A percentile compares a stretch with the other conserved stretches of the same genome.
These are phyloP conservation scores for Nitzschia putrida DNA, from an alignment of 108 stramenopile species.

Conservation along the genomic window DNA sequence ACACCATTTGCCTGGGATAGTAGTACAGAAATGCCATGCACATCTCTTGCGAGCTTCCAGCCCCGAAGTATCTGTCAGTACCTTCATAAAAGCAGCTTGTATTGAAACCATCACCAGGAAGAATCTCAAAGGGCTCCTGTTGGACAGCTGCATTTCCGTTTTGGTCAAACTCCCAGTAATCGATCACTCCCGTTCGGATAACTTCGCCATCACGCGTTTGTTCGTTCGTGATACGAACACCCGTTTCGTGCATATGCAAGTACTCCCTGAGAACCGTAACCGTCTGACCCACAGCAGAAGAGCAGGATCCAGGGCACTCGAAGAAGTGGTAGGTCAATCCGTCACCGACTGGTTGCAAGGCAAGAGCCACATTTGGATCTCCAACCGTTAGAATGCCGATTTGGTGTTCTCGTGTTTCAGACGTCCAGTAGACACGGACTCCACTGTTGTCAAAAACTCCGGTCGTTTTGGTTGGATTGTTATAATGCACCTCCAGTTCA, in stretches of 20 bases:
- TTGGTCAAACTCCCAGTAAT: conserved; percentile 53
- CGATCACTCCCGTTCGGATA: conserved; percentile 30
- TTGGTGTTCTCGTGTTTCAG: conserved; percentile 25
- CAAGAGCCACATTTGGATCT: conserved; percentile 42
- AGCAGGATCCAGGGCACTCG: conserved; percentile 45
- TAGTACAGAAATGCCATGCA: conserved; percentile 56
- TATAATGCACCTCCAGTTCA: conserved; percentile 46
- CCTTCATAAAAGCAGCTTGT: conserved; percentile 50
- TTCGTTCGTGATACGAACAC: conserved; percentile 43
- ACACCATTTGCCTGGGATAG: conserved; percentile 29
- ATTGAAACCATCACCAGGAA: conserved; percentile 52
- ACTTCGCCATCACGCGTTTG: conserved; percentile 47
- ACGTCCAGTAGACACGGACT: conserved; percentile 46
- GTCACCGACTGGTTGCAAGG: conserved; percentile 28
- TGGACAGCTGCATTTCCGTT: conserved; percentile 33
- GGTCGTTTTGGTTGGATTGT: conserved; percentile 40
- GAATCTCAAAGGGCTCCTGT: conserved; percentile 43
- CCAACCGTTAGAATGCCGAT: conserved; percentile 45
- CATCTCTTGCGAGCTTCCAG: conserved; percentile 52
- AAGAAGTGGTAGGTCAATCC: conserved; percentile 43
- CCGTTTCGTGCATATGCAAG: conserved; percentile 59
- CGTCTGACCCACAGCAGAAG: conserved; percentile 20
- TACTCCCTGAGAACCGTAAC: conserved; percentile 55
- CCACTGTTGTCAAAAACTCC: conserved; percentile 50
- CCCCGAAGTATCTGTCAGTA: conserved; percentile 29